These are phyloP conservation scores for Cutaneotrichosporon sp. DNA, from an alignment of 1,284 basidiomycete genomes.

Conservation along the genomic window DNA sequence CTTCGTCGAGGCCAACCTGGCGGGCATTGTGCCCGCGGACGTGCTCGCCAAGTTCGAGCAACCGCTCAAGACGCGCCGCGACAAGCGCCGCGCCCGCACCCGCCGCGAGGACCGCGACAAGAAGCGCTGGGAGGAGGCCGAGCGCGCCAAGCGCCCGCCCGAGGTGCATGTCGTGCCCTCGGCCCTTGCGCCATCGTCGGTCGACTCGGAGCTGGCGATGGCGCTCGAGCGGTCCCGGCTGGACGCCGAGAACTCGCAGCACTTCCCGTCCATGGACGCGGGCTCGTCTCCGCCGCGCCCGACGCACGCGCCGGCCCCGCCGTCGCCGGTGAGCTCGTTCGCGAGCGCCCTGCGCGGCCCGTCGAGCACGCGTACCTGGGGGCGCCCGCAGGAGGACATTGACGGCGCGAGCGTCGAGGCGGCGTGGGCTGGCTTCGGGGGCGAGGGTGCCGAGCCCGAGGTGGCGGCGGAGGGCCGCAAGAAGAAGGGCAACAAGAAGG, in stretches of 20 bases:
- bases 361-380: conserved; percentile 5
- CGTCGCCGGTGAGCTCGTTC: conserved; percentile 15
- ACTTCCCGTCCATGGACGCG: conserved; percentile 9
- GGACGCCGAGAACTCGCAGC: neutral
- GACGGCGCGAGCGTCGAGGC: conserved; percentile 14
- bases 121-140: conserved; percentile 70
- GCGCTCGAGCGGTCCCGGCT: conserved; percentile 10
- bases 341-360: conserved; percentile 21
- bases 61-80: conserved; percentile 70
- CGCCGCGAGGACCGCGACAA: conserved; percentile 81
- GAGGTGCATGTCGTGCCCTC: conserved; percentile 20
- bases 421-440: conserved; percentile 14
- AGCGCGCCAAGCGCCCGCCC: conserved; percentile 46
- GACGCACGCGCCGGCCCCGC: neutral
- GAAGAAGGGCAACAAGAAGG: conserved; percentile 26
- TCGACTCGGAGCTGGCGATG: conserved; percentile 7
- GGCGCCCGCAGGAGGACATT: conserved; percentile 4
- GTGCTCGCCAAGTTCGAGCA: conserved; percentile 77
- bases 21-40: conserved; percentile 69
- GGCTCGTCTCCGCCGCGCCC: neutral
- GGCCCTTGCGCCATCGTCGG: conserved; percentile 10
- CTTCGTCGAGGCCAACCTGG: conserved; percentile 87
- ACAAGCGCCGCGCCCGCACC: conserved; percentile 73
- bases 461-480: conserved; percentile 9
- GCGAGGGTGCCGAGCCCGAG: neutral